A percentile compares a stretch with the other conserved stretches of the same genome.
These are phyloP conservation scores for Cercospora zeae-maydis DNA, from an alignment of 2,329 filamentous ascomycete genomes.

Conservation along the genomic window DNA sequence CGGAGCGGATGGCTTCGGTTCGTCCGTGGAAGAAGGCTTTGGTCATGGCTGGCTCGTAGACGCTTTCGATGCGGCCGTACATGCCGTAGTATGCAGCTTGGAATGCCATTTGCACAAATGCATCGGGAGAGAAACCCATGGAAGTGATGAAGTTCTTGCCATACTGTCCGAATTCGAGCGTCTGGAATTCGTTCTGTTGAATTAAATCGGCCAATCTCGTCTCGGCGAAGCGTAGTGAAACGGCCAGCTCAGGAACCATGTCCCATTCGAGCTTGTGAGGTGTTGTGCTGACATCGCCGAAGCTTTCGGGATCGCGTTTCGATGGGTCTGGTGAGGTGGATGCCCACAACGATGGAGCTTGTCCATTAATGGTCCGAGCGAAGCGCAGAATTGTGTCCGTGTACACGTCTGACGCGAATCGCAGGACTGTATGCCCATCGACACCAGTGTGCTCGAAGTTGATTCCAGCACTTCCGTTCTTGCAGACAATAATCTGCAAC, in stretches of 20 bases:
- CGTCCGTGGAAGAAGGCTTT: constrained; percentile 90
- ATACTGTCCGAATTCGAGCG: constrained; percentile 81
- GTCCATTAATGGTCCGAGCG: constrained; percentile 89
- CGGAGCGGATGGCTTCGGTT: constrained; percentile 87
- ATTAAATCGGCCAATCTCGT: constrained; percentile 91
- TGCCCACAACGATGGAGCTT: constrained; percentile 87
- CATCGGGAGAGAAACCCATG: constrained; percentile 94
- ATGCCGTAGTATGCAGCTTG: constrained; percentile 97
- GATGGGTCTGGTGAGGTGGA: constrained; percentile 86
- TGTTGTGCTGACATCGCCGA: constrained; percentile 88
- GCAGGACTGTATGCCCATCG: constrained; percentile 92
- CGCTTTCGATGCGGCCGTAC: constrained; percentile 89
- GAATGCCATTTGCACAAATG: constrained; percentile 98
- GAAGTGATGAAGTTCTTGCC: constrained; percentile 98
- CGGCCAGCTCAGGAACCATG: constrained; percentile 85
- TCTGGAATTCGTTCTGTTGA: constrained; percentile 92
- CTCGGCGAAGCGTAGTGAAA: constrained; percentile 91
- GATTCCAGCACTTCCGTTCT: constrained; percentile 96
- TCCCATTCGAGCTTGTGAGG: constrained; percentile 98
- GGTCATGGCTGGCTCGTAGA: constrained; percentile 98
- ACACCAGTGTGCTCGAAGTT: constrained; percentile 99
- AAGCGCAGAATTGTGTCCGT: constrained; percentile 97
- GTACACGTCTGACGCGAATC: constrained; percentile 94
- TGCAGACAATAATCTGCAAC: constrained; percentile 97
- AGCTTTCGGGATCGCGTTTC: constrained; percentile 85